Conservation (phyloP, 495 filamentous ascomycete genomes). For the Bacidia rubella region DNA sequence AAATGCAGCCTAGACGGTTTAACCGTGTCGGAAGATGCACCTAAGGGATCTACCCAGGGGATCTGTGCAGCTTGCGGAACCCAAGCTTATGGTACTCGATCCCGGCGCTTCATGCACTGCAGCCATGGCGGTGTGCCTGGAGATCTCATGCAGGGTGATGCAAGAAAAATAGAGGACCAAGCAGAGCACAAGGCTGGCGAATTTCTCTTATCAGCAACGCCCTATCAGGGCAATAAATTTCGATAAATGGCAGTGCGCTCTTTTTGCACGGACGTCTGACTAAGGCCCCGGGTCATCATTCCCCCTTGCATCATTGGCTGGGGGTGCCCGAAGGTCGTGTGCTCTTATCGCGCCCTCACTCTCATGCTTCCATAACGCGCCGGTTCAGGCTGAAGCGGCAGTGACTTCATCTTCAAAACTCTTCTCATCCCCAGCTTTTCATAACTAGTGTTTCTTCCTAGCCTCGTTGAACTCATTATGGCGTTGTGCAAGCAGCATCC, state of each 20-base stretch:
- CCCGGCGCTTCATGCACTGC: neutral
- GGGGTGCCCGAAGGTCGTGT: neutral
- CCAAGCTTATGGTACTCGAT: neutral
- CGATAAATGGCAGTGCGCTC: neutral
- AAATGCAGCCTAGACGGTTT: too few species aligned
- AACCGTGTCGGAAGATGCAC: too few species aligned
- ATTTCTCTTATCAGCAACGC: neutral
- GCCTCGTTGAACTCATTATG: too few species aligned
- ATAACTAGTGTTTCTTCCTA: too few species aligned
- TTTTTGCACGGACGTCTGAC: neutral
- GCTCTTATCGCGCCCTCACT: neutral
- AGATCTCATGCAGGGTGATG: neutral
- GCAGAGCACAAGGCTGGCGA: neutral
- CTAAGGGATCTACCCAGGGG: too few species aligned
- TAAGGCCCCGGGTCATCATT: neutral
- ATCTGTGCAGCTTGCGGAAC: neutral
- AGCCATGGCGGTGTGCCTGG: neutral
- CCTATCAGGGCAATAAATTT: neutral
- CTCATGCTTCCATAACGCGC: neutral
- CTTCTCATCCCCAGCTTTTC: too few species aligned
- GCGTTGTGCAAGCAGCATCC: too few species aligned
- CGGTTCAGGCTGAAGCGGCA: neutral
- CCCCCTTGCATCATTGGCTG: neutral
- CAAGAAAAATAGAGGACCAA: neutral
- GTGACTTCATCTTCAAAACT: too few species aligned